phyloP scores from a whole-genome alignment of 306 rosid species.

The Vigna hirtella region DNA sequence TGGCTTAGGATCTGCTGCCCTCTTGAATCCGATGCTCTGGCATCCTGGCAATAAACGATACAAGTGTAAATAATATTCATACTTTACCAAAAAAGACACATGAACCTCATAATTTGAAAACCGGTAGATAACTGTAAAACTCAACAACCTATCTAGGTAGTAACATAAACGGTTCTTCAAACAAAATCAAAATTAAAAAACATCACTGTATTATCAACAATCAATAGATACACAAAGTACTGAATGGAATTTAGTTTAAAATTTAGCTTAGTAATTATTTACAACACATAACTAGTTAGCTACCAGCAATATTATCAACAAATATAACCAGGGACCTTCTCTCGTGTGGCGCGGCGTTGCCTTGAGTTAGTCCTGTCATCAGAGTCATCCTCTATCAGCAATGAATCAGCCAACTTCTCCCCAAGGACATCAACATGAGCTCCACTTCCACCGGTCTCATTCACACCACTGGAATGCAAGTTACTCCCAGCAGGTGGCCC shows the following conservation, averaged over 20 bases:
- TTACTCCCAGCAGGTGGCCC: conserved; percentile 65
- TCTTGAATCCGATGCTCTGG: conserved; percentile 73
- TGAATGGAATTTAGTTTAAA: background rate
- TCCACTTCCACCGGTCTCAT: conserved; percentile 20
- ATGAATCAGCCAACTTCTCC: conserved; percentile 69
- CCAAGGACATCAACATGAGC: conserved; percentile 57
- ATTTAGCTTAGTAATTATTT: background rate
- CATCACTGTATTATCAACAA: background rate
- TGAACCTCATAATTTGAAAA: conserved; percentile 15
- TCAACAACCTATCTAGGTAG: background rate
- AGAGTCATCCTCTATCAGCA: conserved; percentile 67
- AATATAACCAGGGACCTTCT: conserved; percentile 62
- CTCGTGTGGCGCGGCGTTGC: conserved; percentile 57
- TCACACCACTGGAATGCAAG: conserved; percentile 48
- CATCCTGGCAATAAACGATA: conserved; percentile 66
- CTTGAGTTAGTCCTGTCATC: conserved; percentile 60
- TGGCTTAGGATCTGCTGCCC: conserved; percentile 72
- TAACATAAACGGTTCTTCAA: background rate
- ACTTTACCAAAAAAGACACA: conserved; percentile 20
- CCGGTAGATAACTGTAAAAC: background rate
- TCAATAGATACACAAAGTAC: background rate
- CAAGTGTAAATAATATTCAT: conserved; percentile 43
- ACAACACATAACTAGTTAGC: conserved; percentile 9
- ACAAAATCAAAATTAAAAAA: conserved; percentile 17
- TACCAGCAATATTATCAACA: conserved; percentile 14